A percentile compares a stretch with the other conserved stretches of the same genome.
These are phyloP conservation scores for Nyctanthes arbortristis DNA, from an alignment of 257 asterid genomes.

Conservation along the genomic window DNA sequence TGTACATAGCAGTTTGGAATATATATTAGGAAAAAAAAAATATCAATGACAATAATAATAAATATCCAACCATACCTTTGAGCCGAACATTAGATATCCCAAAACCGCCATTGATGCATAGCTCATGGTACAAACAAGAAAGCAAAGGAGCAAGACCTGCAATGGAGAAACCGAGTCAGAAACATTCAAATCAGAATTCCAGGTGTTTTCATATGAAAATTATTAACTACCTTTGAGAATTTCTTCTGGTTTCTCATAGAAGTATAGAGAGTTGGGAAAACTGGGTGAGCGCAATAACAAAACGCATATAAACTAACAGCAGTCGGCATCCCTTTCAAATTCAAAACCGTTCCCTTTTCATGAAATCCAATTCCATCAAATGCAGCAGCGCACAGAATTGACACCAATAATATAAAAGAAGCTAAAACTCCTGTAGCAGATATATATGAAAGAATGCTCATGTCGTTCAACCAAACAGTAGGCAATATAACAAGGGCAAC, in stretches of 20 bases:
- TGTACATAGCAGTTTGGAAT: not conserved
- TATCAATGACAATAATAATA: not conserved
- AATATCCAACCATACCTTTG: constrained; percentile 25
- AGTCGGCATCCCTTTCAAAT: constrained; percentile 60
- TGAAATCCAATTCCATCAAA: constrained; percentile 66
- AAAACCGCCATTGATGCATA: constrained; percentile 69
- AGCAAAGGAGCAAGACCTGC: constrained; percentile 79
- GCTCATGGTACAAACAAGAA: constrained; percentile 52
- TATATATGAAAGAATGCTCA: constrained; percentile 74
- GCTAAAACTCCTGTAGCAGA: constrained; percentile 84
- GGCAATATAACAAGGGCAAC: constrained; percentile 69
- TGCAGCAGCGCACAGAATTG: constrained; percentile 64
- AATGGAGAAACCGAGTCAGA: constrained; percentile 7
- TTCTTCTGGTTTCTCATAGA: constrained; percentile 75
- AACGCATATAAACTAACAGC: constrained; percentile 80
- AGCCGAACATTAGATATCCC: constrained; percentile 82
- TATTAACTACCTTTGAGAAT: constrained; percentile 67
- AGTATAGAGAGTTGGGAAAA: constrained; percentile 81
- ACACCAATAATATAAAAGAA: constrained; percentile 60
- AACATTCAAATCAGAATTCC: not conserved
- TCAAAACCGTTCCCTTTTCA: constrained; percentile 40
- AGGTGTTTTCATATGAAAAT: not conserved
- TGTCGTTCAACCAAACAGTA: constrained; percentile 63
- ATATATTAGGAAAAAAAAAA: not conserved
- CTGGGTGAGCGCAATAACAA: constrained; percentile 96